Base-by-base conservation (phyloP, 768 basidiomycete genomes). In the Boletus sp. region DNA sequence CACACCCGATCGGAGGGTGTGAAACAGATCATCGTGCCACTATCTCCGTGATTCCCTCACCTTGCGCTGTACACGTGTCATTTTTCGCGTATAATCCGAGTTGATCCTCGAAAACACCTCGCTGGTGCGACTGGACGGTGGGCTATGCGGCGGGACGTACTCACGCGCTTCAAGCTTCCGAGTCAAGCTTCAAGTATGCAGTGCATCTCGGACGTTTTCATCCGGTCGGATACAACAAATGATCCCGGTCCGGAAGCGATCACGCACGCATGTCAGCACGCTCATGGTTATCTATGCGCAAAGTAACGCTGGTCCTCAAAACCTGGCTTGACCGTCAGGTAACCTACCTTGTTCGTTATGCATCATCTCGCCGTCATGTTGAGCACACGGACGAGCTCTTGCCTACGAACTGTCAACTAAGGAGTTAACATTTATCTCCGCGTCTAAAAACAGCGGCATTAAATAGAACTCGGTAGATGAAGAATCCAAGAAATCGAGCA, bases 21-120 rank as follows among this genome's bases (percentile, higher is more conserved):
- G 47, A 49, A 49, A 49, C 47, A 49, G 33, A 49, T 49, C 35
- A 36, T 49, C 32, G 32, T 47, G 45, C 47, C 33, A 36, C 47
- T 36, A 36, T 49, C 28, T 39, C 49, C 49, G 50, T 51, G 29
- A 51, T 41, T 20, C 50, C 32, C 50, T 51, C 50, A 41, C 35
- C 46, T 50, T 35, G 46, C 9, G 17, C 47, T 32, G 52, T 35
- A 50, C 52, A 50, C 46, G 36, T 50, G 52, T 47, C 44, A 33
- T 33, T 30, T 49, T 33, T 49, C 47, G 47, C 36, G 17, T 50
- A 29, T 24, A 11, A 39, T 33, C 28, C 49, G 37, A 20, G 36
- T 50, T 49, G 47, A 49, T 49, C 47, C 47, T 44, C 42, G 11
- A 11, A 44, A 6, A 12, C 18, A 12, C 28, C 18, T 28, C 10